These are phyloP conservation scores for Colletotrichum sojae DNA, from an alignment of 2,329 filamentous ascomycete species.

Conservation along the genomic window DNA sequence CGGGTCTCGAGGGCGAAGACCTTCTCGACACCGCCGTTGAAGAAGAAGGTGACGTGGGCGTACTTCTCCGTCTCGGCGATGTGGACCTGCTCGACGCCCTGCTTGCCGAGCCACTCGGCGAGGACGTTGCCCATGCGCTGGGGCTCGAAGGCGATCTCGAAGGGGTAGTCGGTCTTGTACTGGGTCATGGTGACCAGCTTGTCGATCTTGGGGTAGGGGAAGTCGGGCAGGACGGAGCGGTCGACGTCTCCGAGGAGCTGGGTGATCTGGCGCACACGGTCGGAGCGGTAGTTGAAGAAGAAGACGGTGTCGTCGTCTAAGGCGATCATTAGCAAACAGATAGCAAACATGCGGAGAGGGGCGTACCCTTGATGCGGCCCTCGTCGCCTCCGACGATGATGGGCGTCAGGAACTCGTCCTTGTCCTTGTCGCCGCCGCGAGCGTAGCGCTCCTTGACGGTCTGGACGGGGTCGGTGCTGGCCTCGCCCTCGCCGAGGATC, in stretches of 20 bases:
- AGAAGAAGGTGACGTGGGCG: conserved; percentile 99
- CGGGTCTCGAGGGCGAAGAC: conserved; percentile 92
- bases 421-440: conserved; percentile 77
- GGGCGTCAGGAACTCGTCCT: conserved; percentile 97
- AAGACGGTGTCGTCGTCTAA: conserved; percentile 93
- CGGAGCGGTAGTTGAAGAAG: conserved; percentile 99
- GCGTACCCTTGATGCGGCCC: conserved; percentile 83
- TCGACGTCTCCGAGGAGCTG: conserved; percentile 94
- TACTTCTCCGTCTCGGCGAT: conserved; percentile 99
- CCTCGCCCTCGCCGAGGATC: conserved; percentile 88
- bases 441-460: conserved; percentile 91
- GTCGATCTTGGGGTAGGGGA: conserved; percentile 92
- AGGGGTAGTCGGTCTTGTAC: conserved; percentile 96
- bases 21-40: conserved; percentile 99
- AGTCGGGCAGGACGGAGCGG: conserved; percentile 90
- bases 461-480: conserved; percentile 85
- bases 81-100: conserved; percentile 93
- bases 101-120: conserved; percentile 94
- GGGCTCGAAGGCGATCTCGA: conserved; percentile 91
- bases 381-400: conserved; percentile 94
- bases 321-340: conserved; percentile 29
- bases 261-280: conserved; percentile 95
- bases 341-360: too few species aligned
- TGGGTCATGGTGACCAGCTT: conserved; percentile 95
- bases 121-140: conserved; percentile 99